Evolutionary conservation across 352 stramenopile genomes (phyloP).

Genomic region (Globisporangium lucens): DNA sequence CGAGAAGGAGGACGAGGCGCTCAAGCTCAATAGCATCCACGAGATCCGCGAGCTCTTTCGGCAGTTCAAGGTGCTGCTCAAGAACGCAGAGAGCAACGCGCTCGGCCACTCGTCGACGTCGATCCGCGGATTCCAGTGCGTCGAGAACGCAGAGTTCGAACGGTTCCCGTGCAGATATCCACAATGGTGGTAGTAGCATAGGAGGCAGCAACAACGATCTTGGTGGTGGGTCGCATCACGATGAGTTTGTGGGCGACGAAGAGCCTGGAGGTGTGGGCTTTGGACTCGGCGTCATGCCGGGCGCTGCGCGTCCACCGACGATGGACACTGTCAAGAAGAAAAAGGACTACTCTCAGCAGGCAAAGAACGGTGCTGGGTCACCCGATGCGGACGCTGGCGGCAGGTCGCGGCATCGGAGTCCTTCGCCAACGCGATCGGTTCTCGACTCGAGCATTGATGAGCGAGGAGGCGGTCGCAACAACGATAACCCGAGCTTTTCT

Average conservation of each 20-base stretch:
- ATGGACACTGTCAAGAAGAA: slow-evolving; percentile 59
- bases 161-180: slow-evolving; percentile 42
- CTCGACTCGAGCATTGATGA: slow-evolving; percentile 16
- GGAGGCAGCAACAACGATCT: slow-evolving; percentile 19
- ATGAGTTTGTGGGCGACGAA: slow-evolving; percentile 57
- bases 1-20: slow-evolving; percentile 73
- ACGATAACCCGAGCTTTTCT: slow-evolving; percentile 25
- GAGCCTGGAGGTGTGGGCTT: slow-evolving; percentile 56
- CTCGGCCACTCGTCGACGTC: slow-evolving; percentile 22
- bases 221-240: slow-evolving; percentile 15
- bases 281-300: slow-evolving; percentile 49
- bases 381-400: not conserved
- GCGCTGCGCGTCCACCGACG: slow-evolving; percentile 53
- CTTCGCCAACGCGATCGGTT: slow-evolving; percentile 27
- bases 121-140: slow-evolving; percentile 45
- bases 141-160: slow-evolving; percentile 50
- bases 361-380: slow-evolving; percentile 1
- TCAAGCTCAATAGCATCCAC: slow-evolving; percentile 81
- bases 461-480: not conserved
- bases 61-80: slow-evolving; percentile 88
- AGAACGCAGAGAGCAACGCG: slow-evolving; percentile 39
- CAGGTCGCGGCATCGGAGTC: slow-evolving; percentile 31
- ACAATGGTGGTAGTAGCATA: slow-evolving; percentile 11
- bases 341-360: slow-evolving; percentile 5
- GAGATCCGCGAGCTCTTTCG: slow-evolving; percentile 92